Evolutionary conservation across 179 eudicot species (phyloP), one percentile per base, ranked within the genome.

Genomic region (Heliamphora pulchella): DNA sequence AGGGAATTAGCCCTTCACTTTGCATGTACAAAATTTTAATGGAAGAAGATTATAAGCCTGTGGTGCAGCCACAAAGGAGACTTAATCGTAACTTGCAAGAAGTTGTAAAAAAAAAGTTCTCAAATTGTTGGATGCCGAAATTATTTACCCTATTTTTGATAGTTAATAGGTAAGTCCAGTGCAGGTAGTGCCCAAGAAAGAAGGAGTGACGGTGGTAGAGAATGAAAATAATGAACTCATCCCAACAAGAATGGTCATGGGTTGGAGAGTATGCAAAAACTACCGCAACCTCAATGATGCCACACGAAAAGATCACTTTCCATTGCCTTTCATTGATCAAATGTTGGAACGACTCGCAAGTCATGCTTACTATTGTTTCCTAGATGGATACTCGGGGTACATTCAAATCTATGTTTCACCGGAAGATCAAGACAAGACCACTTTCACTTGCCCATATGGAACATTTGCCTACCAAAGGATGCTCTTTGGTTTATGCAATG

Each of bases 341-440:
- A 54, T 81, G 47, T 41, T 81, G 3, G 72, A 77, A 15, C 0
- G 75, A 8, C 7, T 61, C 0, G 22, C 20, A 0, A 6, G 65
- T 15, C 0, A 43, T 53, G 46, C 55, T 48, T 14, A 39, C 9
- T 80, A 50, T 17, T 80, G 74, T 57, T 80, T 51, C 20, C 57
- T 80, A 0, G 75, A 80, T 66, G 79, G 79, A 1, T 74, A 48
- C 18, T 75, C 18, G 1, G 64, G 72, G 7, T 77, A 54, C 53
- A 4, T 55, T 47, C 11, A 76, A 9, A 76, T 81, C 15, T 4
- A 13, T 0, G 50, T 82, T 1, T 66, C 72, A 0, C 74, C 67
- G 0, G 67, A 72, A 5, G 84, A 82, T 53, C 74, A 62, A 18
- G 81, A 77, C 8, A 82, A 78, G 13, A 72, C 57, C 3, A 82